Base-by-base conservation (phyloP, 257 asterid genomes). In the Primulina huaijiensis region DNA sequence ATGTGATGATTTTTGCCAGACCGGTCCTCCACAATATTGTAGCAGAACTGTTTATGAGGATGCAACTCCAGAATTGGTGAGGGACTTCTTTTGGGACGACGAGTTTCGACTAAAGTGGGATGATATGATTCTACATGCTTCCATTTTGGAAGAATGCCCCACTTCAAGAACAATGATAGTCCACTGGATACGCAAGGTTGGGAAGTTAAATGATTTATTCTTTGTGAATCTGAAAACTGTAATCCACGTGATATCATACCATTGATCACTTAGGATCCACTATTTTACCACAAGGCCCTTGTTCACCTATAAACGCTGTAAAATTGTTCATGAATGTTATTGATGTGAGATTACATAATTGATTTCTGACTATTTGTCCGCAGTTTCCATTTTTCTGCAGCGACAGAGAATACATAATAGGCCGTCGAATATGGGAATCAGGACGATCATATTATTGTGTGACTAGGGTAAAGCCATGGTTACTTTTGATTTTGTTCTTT, bases 371-470 rank as follows among this genome's bases (percentile, higher is more conserved):
- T 53, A 65, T 57, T 75, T 50, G 71, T 56, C 61, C 75, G 87
- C 94, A 93, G 99, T 93, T 93, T 76, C 99, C 99, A 0, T 90
- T 93, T 75, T 89, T 93, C 89, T 93, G 99, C 82, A 93, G 97
- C 62, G 87, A 93, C 75, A 82, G 99, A 67, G 99, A 93, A 75
- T 93, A 93, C 78, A 83, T 85, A 70, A 88, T 89, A 68, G 96
- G 90, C 11, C 97, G 97, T 57, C 88, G 99, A 77, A 90, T 89
- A 71, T 93, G 99, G 99, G 97, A 89, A 64, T 89, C 96, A 1
- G 95, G 85, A 71, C 81, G 89, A 74, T 83, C 96, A 8, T 93
- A 93, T 83, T 90, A 88, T 73, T 86, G 97, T 46, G 90, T 93
- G 66, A 89, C 96, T 27, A 89, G 85, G 96, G 97, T 89, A 69